Percentiles rank a stretch among this genome's conserved stretches.
These are phyloP conservation scores for Guyanaporus albipodus DNA, from an alignment of 768 basidiomycete species.

Conservation along the genomic window DNA sequence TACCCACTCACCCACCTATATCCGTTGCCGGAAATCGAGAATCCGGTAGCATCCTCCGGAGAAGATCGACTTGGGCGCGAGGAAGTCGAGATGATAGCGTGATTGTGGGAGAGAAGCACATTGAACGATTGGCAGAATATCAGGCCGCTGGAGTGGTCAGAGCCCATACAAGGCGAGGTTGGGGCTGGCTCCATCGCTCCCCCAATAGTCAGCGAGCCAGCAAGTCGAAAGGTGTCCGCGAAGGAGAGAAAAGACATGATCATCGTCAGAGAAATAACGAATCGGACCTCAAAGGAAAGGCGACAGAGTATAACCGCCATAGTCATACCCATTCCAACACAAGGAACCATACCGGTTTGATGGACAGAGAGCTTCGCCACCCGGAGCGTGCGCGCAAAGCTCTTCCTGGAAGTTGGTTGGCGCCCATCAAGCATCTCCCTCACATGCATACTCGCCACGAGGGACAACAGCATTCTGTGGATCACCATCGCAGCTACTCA, in stretches of 20 bases:
- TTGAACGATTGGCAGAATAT: constrained; percentile 29
- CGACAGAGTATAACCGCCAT: background rate
- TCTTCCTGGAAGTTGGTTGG: constrained; percentile 19
- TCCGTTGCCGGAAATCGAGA: constrained; percentile 2
- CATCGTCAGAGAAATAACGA: background rate
- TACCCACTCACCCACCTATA: constrained; percentile 42
- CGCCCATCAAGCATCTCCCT: constrained; percentile 1
- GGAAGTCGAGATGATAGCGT: constrained; percentile 2
- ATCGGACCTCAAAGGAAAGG: constrained; percentile 11
- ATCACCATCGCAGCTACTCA: constrained; percentile 1
- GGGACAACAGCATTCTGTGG: constrained; percentile 4
- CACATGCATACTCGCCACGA: background rate
- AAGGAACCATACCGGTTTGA: constrained; percentile 7
- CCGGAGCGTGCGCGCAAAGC: constrained; percentile 14
- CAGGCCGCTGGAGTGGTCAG: constrained; percentile 43
- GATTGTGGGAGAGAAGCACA: constrained; percentile 10
- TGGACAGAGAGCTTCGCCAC: background rate
- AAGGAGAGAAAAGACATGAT: background rate
- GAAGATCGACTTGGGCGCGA: constrained; percentile 17
- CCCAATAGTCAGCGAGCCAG: background rate
- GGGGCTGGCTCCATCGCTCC: constrained; percentile 16
- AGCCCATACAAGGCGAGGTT: constrained; percentile 38
- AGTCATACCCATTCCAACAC: constrained; percentile 7
- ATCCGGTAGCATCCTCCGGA: constrained; percentile 3
- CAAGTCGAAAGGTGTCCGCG: background rate